phyloP scores from a whole-genome alignment of 1,139 yeast species.

The Lodderomyces parapsilosis region DNA sequence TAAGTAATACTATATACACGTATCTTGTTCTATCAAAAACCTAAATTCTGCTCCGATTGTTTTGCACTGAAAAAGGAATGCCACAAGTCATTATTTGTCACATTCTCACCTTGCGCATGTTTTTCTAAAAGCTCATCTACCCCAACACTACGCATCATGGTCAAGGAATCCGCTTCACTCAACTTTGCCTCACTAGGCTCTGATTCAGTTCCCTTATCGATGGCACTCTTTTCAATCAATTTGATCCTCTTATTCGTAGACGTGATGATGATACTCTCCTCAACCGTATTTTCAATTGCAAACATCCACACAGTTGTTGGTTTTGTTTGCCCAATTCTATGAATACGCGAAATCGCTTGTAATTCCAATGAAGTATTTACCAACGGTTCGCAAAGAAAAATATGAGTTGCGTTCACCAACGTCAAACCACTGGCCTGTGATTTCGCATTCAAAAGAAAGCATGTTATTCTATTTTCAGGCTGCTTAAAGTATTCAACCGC shows the following conservation, averaged over 20 bases:
- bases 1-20: conserved; percentile 15
- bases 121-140: conserved; percentile 24
- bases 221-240: conserved; percentile 22
- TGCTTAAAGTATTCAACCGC: conserved; percentile 65
- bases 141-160: conserved; percentile 38
- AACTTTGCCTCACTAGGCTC: conserved; percentile 21
- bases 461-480: conserved; percentile 60
- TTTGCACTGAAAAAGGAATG: conserved; percentile 51
- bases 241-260: conserved; percentile 52
- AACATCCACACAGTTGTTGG: conserved; percentile 91
- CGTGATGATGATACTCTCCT: conserved; percentile 73
- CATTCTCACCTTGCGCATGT: conserved; percentile 52
- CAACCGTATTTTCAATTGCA: conserved; percentile 82
- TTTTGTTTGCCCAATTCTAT: conserved; percentile 82
- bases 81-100: conserved; percentile 58
- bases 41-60: not conserved
- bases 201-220: not conserved
- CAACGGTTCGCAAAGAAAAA: conserved; percentile 85
- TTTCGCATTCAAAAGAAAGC: conserved; percentile 79
- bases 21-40: not conserved
- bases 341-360: conserved; percentile 90
- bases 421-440: conserved; percentile 91
- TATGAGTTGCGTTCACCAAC: conserved; percentile 86
- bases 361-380: conserved; percentile 84
- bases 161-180: conserved; percentile 35